Conservation (phyloP, 2,329 filamentous ascomycete genomes). For the Phyllosticta citribraziliensis region DNA sequence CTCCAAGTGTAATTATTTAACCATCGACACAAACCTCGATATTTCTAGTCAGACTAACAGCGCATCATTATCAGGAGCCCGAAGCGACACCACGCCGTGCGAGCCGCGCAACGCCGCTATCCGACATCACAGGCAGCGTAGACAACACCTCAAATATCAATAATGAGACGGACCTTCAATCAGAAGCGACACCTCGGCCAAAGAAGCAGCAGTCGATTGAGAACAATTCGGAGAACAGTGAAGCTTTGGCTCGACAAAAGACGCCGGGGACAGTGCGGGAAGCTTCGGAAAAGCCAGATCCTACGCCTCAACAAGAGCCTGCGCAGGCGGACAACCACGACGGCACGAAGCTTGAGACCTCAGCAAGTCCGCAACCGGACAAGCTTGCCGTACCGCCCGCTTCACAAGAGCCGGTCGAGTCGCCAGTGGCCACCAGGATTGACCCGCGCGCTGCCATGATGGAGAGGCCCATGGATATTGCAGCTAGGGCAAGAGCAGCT, state of each 20-base stretch:
- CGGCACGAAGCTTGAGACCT: conserved; percentile 25
- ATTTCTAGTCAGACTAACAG: neutral
- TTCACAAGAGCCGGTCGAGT: conserved; percentile 12
- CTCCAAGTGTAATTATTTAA: neutral
- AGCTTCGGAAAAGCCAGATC: conserved; percentile 45
- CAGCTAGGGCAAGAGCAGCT: conserved; percentile 72
- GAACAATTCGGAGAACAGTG: neutral
- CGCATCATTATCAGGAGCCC: neutral
- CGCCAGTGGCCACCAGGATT: conserved; percentile 52
- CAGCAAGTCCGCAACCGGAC: conserved; percentile 21
- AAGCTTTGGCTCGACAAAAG: conserved; percentile 37
- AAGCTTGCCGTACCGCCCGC: neutral
- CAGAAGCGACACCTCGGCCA: neutral
- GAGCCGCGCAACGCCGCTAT: conserved; percentile 4
- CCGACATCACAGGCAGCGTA: conserved; percentile 4
- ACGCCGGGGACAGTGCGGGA: conserved; percentile 35
- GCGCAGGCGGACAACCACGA: conserved; percentile 35
- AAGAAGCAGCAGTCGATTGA: conserved; percentile 1
- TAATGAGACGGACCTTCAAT: neutral
- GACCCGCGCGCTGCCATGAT: conserved; percentile 67
- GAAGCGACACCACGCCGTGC: neutral
- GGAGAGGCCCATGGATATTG: conserved; percentile 88
- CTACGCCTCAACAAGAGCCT: conserved; percentile 27
- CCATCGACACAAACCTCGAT: neutral
- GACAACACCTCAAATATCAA: conserved; percentile 5